These are phyloP conservation scores for Kandelia obovata DNA, from an alignment of 345 rosid species.

Conservation along the genomic window DNA sequence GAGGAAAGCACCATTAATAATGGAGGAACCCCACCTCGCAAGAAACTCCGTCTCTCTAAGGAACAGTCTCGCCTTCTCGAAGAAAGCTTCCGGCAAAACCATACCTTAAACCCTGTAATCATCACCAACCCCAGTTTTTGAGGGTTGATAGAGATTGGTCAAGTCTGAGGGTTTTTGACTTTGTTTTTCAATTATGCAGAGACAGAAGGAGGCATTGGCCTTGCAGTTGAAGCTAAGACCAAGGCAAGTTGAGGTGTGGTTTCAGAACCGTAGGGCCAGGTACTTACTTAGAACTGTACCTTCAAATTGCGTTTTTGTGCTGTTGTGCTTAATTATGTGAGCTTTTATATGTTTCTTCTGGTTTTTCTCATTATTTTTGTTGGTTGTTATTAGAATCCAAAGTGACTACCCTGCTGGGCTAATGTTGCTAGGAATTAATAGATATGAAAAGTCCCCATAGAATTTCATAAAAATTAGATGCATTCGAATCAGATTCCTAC, in stretches of 20 bases:
- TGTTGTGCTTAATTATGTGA: too few species aligned
- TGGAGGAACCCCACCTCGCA: conserved; percentile 63
- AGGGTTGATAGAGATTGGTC: too few species aligned
- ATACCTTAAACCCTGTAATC: conserved; percentile 72
- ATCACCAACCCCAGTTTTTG: not conserved
- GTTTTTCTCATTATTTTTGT: too few species aligned
- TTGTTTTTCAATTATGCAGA: conserved; percentile 37
- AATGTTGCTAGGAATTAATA: too few species aligned
- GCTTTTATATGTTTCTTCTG: too few species aligned
- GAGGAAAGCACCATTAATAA: conserved; percentile 36
- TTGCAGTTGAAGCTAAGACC: conserved; percentile 62
- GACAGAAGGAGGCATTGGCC: conserved; percentile 79
- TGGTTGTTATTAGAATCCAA: too few species aligned
- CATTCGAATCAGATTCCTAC: too few species aligned
- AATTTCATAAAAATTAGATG: too few species aligned
- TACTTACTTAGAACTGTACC: conserved; percentile 17
- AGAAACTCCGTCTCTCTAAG: conserved; percentile 82
- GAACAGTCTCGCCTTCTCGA: conserved; percentile 95
- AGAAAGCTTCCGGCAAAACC: conserved; percentile 89
- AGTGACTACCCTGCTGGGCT: too few species aligned
- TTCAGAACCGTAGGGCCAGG: conserved; percentile 97
- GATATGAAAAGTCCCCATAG: too few species aligned
- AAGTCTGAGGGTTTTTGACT: not conserved
- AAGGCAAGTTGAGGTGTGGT: conserved; percentile 90
- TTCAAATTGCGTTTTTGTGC: too few species aligned